Percentiles rank a stretch among this genome's conserved stretches.
Evolutionary conservation across 2,329 filamentous ascomycete genomes (phyloP).

Genomic region (Neofusicoccum laricinum): DNA sequence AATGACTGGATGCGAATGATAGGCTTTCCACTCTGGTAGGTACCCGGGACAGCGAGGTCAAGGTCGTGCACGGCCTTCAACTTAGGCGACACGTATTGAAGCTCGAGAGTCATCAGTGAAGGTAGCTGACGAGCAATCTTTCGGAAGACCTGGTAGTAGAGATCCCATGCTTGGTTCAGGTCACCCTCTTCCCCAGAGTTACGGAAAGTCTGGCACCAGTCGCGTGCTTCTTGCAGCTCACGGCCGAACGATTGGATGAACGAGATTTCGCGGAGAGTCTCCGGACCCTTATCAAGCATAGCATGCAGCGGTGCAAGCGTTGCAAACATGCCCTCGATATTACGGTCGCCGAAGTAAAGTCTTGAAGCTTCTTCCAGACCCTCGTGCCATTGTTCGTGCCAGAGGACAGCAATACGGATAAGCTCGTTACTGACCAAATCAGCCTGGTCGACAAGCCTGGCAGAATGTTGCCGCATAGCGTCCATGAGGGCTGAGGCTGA

Average conservation of each 20-base stretch:
- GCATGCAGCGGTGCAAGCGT: slow-evolving; percentile 88
- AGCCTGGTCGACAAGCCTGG: slow-evolving; percentile 88
- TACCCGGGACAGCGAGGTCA: slow-evolving; percentile 92
- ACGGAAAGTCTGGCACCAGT: slow-evolving; percentile 93
- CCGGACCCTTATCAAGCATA: slow-evolving; percentile 82
- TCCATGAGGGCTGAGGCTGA: slow-evolving; percentile 96
- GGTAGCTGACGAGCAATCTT: slow-evolving; percentile 91
- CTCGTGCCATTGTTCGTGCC: slow-evolving; percentile 99
- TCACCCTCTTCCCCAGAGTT: slow-evolving; percentile 87
- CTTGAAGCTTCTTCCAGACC: slow-evolving; percentile 94
- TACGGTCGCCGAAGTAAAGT: slow-evolving; percentile 95
- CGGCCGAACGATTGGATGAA: slow-evolving; percentile 97
- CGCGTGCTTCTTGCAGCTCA: slow-evolving; percentile 88
- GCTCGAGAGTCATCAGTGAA: slow-evolving; percentile 85
- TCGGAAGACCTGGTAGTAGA: slow-evolving; percentile 98
- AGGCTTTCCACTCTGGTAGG: slow-evolving; percentile 76
- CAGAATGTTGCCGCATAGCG: slow-evolving; percentile 93
- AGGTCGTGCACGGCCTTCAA: slow-evolving; percentile 81
- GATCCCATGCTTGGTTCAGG: slow-evolving; percentile 96
- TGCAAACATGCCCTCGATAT: slow-evolving; percentile 95
- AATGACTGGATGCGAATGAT: slow-evolving; percentile 86
- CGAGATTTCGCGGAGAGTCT: slow-evolving; percentile 92
- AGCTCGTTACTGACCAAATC: slow-evolving; percentile 94
- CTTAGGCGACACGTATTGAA: slow-evolving; percentile 96
- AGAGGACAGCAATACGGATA: slow-evolving; percentile 92